Percentiles rank a stretch among this genome's conserved stretches.
Conservation (phyloP, 768 basidiomycete species). For the Butyriboletus loyo region DNA sequence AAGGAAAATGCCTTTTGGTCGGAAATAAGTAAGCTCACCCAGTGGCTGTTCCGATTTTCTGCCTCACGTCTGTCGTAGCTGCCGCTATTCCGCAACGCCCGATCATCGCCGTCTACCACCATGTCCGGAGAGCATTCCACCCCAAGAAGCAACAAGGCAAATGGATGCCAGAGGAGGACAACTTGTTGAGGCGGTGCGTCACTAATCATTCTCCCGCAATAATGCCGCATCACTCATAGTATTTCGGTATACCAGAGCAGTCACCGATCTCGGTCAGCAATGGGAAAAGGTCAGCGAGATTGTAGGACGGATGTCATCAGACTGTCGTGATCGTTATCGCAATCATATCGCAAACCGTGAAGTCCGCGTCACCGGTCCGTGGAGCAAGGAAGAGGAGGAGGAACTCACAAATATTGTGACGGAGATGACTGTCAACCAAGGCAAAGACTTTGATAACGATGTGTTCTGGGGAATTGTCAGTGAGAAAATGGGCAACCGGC, state of each 20-base stretch:
- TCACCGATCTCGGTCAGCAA: slow-evolving; percentile 64
- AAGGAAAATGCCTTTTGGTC: slow-evolving; percentile 74
- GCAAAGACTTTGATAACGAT: slow-evolving; percentile 72
- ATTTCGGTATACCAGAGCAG: slow-evolving; percentile 47
- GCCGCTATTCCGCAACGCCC: slow-evolving; percentile 70
- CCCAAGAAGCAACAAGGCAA: slow-evolving; percentile 67
- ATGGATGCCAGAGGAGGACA: slow-evolving; percentile 70
- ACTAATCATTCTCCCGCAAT: neutral
- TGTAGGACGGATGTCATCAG: slow-evolving; percentile 73
- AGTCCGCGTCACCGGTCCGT: slow-evolving; percentile 59
- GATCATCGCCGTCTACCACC: slow-evolving; percentile 81
- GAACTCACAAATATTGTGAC: slow-evolving; percentile 71
- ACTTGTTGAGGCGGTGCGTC: slow-evolving; percentile 56
- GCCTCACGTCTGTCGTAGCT: slow-evolving; percentile 41
- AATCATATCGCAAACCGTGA: slow-evolving; percentile 75
- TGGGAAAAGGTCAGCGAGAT: slow-evolving; percentile 75
- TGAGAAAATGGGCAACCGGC: slow-evolving; percentile 69
- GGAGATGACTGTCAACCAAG: slow-evolving; percentile 68
- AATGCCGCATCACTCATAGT: slow-evolving; percentile 1
- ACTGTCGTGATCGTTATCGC: slow-evolving; percentile 83
- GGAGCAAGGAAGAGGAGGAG: slow-evolving; percentile 81
- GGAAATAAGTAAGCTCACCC: slow-evolving; percentile 60
- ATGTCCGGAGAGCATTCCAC: slow-evolving; percentile 67
- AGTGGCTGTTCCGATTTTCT: neutral
- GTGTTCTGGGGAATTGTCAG: slow-evolving; percentile 82